These are phyloP conservation scores for Microbotryum saponariae DNA, from an alignment of 1,284 basidiomycete species.

Conservation along the genomic window DNA sequence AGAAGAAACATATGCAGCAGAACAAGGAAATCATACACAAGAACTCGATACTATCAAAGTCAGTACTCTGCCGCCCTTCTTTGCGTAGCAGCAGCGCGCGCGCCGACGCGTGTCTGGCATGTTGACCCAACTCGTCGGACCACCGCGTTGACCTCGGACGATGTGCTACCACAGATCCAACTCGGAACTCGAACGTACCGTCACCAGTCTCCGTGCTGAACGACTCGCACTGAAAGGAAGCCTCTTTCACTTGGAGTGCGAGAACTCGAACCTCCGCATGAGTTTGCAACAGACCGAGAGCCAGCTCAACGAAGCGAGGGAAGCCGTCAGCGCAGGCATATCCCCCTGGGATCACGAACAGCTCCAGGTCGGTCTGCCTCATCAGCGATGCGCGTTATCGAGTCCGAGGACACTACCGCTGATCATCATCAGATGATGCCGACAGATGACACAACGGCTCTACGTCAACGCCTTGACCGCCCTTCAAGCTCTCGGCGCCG, in stretches of 20 bases:
- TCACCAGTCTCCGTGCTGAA: constrained; percentile 31
- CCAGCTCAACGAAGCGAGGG: constrained; percentile 10
- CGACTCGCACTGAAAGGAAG: constrained; percentile 28
- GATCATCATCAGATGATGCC: background rate
- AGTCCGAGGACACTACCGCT: background rate
- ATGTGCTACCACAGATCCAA: constrained; percentile 24
- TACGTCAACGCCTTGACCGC: constrained; percentile 12
- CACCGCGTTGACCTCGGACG: constrained; percentile 1
- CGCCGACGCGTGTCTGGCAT: background rate
- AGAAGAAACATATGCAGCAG: constrained; percentile 35
- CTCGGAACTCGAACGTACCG: constrained; percentile 29
- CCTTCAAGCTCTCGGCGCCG: constrained; percentile 17
- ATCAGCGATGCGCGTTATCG: no score
- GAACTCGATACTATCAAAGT: constrained; percentile 35
- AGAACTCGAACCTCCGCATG: constrained; percentile 17
- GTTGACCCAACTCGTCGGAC: background rate
- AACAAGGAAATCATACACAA: constrained; percentile 38
- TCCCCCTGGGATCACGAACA: constrained; percentile 12
- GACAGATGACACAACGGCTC: constrained; percentile 14
- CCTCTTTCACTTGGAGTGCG: constrained; percentile 27
- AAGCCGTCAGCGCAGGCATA: background rate
- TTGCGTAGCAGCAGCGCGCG: background rate
- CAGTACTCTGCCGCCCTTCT: background rate
- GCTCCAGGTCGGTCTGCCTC: constrained; percentile 11
- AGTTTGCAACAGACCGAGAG: constrained; percentile 13